Base-by-base conservation (phyloP, 2,329 filamentous ascomycete genomes). In the Fusarium secorum region DNA sequence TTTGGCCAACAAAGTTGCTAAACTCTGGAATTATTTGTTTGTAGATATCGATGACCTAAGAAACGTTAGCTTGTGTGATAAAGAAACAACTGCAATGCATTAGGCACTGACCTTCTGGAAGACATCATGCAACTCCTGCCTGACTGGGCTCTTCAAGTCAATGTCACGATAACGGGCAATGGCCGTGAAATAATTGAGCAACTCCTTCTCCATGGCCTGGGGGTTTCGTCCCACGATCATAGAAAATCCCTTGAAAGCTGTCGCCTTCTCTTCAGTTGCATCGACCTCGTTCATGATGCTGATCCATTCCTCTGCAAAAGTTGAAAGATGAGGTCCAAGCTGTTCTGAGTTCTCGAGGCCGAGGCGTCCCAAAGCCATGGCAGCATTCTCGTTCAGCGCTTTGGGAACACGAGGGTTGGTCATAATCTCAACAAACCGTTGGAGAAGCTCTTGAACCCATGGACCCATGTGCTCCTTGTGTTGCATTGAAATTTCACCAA, bases 221-320 rank as follows among this genome's bases (percentile, higher is more conserved):
- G 96, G 96, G 76, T 98, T 98, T 77, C 90, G 89, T 68, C 92
- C 88, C 7, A 98, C 92, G 51, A 97, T 88, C 73, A 92, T 87
- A 59, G 93, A 93, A 82, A 99, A 98, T 1, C 96, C 96, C 76
- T 93, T 90, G 79, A 98, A 93, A 0, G 96, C 95, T 30, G 95
- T 95, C 2, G 93, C 94, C 83, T 99, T 99, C 82, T 99, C 96
- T 66, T 97, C 93, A 5, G 94, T 95, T 76, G 93, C 91, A 56
- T 94, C 91, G 35, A 98, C 91, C 70, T 94, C 92, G 66, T 89
- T 88, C 88, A 99, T 97, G 5, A 91, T 89, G 55, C 85, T 86
- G 58, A 99, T 82, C 83, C 98, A 98, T 38, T 92, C 89, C 38
- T 91, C 89, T 1, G 95, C 94, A 79, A 97, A 97, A 35, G 88